Conservation (phyloP, 148 eudicot genomes). For the Rhododendron kiyosumense region DNA sequence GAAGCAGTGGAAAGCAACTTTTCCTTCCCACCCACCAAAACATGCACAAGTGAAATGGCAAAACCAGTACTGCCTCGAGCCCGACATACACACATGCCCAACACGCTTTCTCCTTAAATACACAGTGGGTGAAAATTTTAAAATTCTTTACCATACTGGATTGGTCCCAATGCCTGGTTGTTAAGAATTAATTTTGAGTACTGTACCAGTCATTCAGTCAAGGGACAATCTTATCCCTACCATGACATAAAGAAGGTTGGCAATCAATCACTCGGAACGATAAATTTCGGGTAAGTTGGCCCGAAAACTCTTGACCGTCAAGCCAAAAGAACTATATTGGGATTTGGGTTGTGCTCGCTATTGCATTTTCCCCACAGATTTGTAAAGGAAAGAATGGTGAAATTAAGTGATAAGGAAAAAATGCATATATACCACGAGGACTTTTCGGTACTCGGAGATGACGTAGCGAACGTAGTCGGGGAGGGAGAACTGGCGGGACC, state of each 20-base stretch:
- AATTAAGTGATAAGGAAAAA: not conserved
- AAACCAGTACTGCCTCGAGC: not conserved
- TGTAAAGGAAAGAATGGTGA: not conserved
- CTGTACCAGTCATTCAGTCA: not conserved
- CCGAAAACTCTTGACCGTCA: too few species aligned
- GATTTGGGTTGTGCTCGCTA: too few species aligned
- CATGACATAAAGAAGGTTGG: not conserved
- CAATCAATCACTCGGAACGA: too few species aligned
- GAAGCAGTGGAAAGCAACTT: not conserved
- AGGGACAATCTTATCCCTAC: not conserved
- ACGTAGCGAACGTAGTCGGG: conserved; percentile 38
- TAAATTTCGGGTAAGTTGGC: too few species aligned
- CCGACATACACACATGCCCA: not conserved
- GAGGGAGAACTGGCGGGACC: conserved; percentile 48
- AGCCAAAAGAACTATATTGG: too few species aligned
- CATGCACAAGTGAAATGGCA: not conserved
- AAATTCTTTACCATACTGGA: not conserved
- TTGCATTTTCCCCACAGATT: not conserved
- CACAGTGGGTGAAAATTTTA: not conserved
- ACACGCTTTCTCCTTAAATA: not conserved
- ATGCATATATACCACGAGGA: conserved; percentile 26
- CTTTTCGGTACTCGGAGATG: conserved; percentile 44
- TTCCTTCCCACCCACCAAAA: not conserved
- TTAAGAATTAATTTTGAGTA: not conserved
- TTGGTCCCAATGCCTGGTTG: not conserved